phyloP scores from a whole-genome alignment of 257 asterid species.

The Nicotiana paniculata region DNA sequence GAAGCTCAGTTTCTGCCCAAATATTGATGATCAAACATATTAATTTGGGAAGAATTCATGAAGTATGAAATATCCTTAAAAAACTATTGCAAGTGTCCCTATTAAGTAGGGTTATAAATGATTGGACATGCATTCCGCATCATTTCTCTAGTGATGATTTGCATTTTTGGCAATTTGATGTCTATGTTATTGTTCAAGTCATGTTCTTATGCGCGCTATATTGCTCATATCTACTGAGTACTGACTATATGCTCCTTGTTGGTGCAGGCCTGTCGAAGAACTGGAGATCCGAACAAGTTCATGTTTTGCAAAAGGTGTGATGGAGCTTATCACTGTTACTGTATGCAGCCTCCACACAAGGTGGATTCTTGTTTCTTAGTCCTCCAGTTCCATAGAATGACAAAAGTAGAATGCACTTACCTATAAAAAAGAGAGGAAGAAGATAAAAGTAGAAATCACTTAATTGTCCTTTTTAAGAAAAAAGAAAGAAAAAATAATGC shows the following conservation, averaged over 20 bases:
- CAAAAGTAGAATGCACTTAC: conserved; percentile 1
- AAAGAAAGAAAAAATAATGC: not conserved
- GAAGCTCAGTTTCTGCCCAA: not conserved
- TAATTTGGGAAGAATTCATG: not conserved
- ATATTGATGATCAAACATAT: not conserved
- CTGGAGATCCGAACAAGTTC: conserved; percentile 92
- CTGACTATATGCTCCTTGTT: conserved; percentile 12
- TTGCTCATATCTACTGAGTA: not conserved
- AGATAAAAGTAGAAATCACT: too few species aligned
- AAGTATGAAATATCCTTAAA: not conserved
- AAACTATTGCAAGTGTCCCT: not conserved
- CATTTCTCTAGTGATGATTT: not conserved
- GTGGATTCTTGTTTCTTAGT: conserved; percentile 25
- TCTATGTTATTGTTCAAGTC: not conserved
- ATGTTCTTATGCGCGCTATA: not conserved
- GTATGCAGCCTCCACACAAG: conserved; percentile 99
- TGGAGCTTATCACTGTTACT: conserved; percentile 87
- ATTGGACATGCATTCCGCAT: not conserved
- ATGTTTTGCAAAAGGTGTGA: conserved; percentile 99
- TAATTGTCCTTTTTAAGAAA: too few species aligned
- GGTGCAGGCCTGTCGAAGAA: conserved; percentile 69
- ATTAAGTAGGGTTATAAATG: not conserved
- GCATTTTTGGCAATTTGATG: not conserved
- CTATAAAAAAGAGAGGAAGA: too few species aligned
- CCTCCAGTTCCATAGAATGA: not conserved